Base-by-base conservation (phyloP, 2,329 filamentous ascomycete species). In the Aureobasidium uvarum region DNA sequence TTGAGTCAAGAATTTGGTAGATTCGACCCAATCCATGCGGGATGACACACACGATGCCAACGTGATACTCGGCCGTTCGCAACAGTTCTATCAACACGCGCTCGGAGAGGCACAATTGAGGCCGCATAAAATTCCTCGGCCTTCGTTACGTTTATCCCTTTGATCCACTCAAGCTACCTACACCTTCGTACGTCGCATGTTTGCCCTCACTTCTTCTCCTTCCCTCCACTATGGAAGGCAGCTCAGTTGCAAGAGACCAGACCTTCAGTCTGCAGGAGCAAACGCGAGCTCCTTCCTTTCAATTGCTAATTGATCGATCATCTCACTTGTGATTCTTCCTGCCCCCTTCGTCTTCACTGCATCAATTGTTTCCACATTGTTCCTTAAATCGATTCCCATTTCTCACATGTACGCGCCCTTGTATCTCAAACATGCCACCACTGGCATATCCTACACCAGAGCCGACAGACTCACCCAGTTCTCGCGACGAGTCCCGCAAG, bases 61-160 rank as follows among this genome's bases (percentile, higher is more conserved):
- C 56, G 14, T 8, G 16, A 38, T 58, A 4, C 8, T 18, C 39
- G 28, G 5, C 13, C 5, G 25, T 18, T 50, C 2, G 46, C 46
- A 50, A 55, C 52, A 54, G 20, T 38, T 10, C 14, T 7, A 20
- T 39, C 31, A 16, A 7, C 7, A 25, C 33, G n/a, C 52, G 36
- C 14, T 18, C 7, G 13, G 28, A 39, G 13, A 38, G 31, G 51
- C 51, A 54, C 51, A 38, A 54, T 13, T 36, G 33, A 38, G 11
- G 16, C 11, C 20, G 54, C 54, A 58, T 45, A 58, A 31, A 45
- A 45, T 58, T 43, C 52, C 54, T 45, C 38, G 25, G 54, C 38
- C 54, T 58, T 43, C 54, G 45, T 60, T 60, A 48, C 25, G 25
- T 6, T 60, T 48, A 48, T 60, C 43, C 56, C 56, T 48, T 28